Evolutionary conservation across 768 basidiomycete species (phyloP), one percentile per base, ranked within the genome.

Genomic region (Astraeus odoratus): DNA sequence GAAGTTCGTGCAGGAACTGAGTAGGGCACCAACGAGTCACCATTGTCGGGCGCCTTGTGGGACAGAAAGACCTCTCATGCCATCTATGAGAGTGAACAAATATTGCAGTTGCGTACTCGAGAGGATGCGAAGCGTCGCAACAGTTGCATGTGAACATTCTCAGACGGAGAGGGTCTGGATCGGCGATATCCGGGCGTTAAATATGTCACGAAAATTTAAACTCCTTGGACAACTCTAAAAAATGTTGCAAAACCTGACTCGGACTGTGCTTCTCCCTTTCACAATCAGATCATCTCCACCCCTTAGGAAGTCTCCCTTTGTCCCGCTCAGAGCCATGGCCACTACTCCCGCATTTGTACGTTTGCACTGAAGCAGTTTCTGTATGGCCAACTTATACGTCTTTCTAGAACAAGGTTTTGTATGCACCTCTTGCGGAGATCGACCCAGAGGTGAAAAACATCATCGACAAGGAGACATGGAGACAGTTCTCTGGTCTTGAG

Each of bases 381-480:
- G 26, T 8, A 10, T 9, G 3, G 13, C 15, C 2, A 39, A 24
- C 19, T 37, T 19, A 39, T 23, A 55, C 16, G 34, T 42, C 3
- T 39, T 24, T 37, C 9, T 57, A 98, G 95, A 99, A 98, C 83
- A 85, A 86, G 67, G 73, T 78, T 37, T 77, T 99, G 54, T 98
- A 98, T 70, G 71, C 79, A 39, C 80, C 93, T 52, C 76, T 99
- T 42, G 75, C 86, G 9, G 83, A 98, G 75, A 78, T 82, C 61
- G 95, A 98, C 70, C 94, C 95, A 48, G 90, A 87, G 64, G 81
- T 99, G 61, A 80, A 92, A 68, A 91, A 94, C 66, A 90, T 99
- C 74, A 89, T 99, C 71, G 93, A 98, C 74, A 91, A 90, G 74
- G 92, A 98, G 75, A 95, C 90, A 69, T 98, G 93, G 94, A 74